phyloP scores from a whole-genome alignment of 164 flowering plant species.

The Umbellularia californica region DNA sequence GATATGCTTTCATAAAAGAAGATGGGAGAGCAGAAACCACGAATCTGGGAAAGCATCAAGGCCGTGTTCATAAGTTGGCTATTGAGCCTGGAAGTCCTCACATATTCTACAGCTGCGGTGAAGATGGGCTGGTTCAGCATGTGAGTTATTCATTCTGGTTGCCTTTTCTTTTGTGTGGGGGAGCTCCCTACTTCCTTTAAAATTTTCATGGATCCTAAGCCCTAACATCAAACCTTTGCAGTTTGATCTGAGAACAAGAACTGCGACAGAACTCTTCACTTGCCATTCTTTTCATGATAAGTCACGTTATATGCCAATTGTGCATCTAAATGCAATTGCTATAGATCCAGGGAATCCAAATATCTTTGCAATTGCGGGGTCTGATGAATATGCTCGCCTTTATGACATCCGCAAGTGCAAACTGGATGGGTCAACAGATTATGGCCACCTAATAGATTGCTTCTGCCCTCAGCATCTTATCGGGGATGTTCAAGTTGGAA shows the following conservation, averaged over 20 bases:
- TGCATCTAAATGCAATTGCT: conserved; percentile 66
- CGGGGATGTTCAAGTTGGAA: conserved; percentile 50
- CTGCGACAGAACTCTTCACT: conserved; percentile 64
- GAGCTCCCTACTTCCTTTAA: no score
- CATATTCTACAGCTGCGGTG: conserved; percentile 83
- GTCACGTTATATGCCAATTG: conserved; percentile 19
- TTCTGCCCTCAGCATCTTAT: conserved; percentile 78
- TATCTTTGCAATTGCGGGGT: conserved; percentile 82
- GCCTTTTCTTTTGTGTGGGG: neutral
- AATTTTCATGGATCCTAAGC: neutral
- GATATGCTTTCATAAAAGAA: conserved; percentile 64
- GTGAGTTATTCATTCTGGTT: conserved; percentile 38
- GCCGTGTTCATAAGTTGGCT: conserved; percentile 86
- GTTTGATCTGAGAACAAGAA: conserved; percentile 78
- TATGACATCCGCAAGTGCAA: conserved; percentile 80
- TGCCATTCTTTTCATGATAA: conserved; percentile 45
- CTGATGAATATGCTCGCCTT: conserved; percentile 77
- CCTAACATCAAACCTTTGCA: conserved; percentile 26
- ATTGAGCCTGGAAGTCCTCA: conserved; percentile 93
- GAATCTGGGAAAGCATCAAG: conserved; percentile 57
- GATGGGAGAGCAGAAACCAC: conserved; percentile 54
- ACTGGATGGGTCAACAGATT: conserved; percentile 55
- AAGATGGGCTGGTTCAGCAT: conserved; percentile 92
- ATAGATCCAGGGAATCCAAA: conserved; percentile 88
- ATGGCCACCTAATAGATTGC: conserved; percentile 59